Conservation (phyloP, 2,329 filamentous ascomycete genomes). For the Phyllosticta citrichinensis region DNA sequence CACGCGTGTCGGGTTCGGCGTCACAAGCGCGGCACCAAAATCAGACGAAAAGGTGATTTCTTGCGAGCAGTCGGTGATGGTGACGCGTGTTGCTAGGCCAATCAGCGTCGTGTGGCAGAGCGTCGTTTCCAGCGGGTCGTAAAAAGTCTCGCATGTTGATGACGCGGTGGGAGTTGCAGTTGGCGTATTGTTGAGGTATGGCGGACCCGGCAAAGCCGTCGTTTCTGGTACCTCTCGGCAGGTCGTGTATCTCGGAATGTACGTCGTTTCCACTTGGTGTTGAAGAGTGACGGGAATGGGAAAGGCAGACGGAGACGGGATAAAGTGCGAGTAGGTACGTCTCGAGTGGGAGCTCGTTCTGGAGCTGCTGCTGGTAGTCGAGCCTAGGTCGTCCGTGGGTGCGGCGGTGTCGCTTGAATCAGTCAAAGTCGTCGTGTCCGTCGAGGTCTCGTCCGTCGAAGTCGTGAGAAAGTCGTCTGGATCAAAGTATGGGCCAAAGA, state of each 20-base stretch:
- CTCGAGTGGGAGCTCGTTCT: background rate
- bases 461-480: background rate
- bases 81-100: slow-evolving; percentile 30
- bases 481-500: background rate
- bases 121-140: slow-evolving; percentile 30
- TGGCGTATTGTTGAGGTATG: slow-evolving; percentile 28
- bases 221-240: slow-evolving; percentile 24
- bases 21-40: slow-evolving; percentile 32
- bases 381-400: background rate
- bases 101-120: slow-evolving; percentile 36
- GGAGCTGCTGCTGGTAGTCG: background rate
- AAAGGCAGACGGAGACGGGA: slow-evolving; percentile 26
- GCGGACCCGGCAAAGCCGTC: slow-evolving; percentile 21
- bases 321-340: background rate
- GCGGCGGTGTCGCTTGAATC: background rate
- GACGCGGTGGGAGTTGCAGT: slow-evolving; percentile 18
- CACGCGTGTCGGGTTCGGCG: slow-evolving; percentile 22
- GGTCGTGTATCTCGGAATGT: slow-evolving; percentile 32
- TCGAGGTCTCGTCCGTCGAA: no score
- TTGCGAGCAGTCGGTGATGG: slow-evolving; percentile 33
- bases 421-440: background rate
- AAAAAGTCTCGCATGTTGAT: slow-evolving; percentile 30
- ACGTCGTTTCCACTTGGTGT: slow-evolving; percentile 35
- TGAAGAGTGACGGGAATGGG: slow-evolving; percentile 31
- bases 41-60: slow-evolving; percentile 38